Evolutionary conservation across 208 protist species (phyloP).

Genomic region (Acanthamoeba lenticulata): DNA sequence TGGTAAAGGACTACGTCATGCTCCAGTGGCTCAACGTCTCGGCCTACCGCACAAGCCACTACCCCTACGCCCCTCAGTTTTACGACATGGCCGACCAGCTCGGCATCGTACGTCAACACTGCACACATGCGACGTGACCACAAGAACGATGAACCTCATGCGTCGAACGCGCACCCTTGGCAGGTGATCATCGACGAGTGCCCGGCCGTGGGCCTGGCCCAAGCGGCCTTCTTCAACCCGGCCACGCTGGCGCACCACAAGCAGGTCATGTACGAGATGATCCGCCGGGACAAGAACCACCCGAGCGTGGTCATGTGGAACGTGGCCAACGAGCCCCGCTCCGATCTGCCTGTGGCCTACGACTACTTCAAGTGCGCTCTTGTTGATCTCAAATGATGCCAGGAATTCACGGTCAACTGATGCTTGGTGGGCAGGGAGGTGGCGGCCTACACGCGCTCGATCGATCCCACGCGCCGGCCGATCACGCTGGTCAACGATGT

Average conservation of each 20-base stretch:
- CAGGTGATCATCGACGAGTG: conserved; percentile 32
- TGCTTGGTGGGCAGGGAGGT: neutral
- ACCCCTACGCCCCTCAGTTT: neutral
- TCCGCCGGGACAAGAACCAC: conserved; percentile 12
- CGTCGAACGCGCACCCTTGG: neutral
- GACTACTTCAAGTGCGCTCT: conserved; percentile 3
- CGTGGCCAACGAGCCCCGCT: neutral
- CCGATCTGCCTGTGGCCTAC: neutral
- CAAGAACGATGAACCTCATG: neutral
- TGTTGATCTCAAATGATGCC: neutral
- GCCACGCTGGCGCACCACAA: conserved; percentile 4
- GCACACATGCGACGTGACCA: no score
- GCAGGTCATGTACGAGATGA: conserved; percentile 42
- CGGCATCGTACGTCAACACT: neutral
- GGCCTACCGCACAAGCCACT: conserved; percentile 18
- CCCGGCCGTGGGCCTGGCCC: neutral
- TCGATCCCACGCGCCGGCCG: neutral
- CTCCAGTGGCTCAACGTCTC: conserved; percentile 29
- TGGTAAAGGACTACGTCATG: conserved; percentile 44
- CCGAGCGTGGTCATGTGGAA: conserved; percentile 42
- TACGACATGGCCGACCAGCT: conserved; percentile 12
- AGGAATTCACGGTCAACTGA: no score
- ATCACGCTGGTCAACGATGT: neutral
- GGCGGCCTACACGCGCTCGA: neutral
- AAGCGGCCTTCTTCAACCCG: neutral